Evolutionary conservation across 2,329 filamentous ascomycete species (phyloP).

Genomic region (Penicillium freii): DNA sequence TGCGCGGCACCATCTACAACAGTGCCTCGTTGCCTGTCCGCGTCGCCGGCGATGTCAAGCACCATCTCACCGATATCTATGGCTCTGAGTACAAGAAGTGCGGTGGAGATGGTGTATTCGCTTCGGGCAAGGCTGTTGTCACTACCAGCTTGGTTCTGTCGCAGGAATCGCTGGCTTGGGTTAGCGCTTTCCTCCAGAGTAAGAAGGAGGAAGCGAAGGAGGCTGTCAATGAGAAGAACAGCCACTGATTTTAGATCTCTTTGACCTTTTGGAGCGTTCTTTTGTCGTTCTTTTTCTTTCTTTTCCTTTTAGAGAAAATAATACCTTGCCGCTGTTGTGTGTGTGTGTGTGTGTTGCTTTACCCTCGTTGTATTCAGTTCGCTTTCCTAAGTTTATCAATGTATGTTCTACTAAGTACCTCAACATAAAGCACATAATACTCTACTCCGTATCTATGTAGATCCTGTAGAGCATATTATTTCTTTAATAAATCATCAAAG

Average conservation of each 20-base stretch:
- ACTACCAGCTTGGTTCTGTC: slow-evolving; percentile 66
- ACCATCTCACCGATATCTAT: slow-evolving; percentile 46
- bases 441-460: too few relatives aligned
- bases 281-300: slow-evolving; percentile 1
- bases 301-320: slow-evolving; percentile 25
- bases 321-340: slow-evolving; percentile 12
- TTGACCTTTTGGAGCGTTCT: slow-evolving; percentile 1
- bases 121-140: slow-evolving; percentile 67
- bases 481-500: not conserved
- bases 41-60: slow-evolving; percentile 58
- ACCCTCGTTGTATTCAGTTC: slow-evolving; percentile 1
- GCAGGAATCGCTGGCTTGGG: slow-evolving; percentile 62
- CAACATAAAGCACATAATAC: not conserved
- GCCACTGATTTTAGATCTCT: slow-evolving; percentile 22
- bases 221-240: slow-evolving; percentile 50
- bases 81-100: slow-evolving; percentile 48
- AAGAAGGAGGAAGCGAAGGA: slow-evolving; percentile 64
- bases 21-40: slow-evolving; percentile 63
- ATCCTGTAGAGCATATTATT: not conserved
- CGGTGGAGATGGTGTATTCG: slow-evolving; percentile 59
- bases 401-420: not conserved
- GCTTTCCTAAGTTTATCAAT: not conserved
- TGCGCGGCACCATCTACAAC: slow-evolving; percentile 63
- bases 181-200: slow-evolving; percentile 57
- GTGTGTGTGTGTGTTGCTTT: not conserved